Evolutionary conservation across 345 rosid genomes (phyloP).

Genomic region (Firmiana major): DNA sequence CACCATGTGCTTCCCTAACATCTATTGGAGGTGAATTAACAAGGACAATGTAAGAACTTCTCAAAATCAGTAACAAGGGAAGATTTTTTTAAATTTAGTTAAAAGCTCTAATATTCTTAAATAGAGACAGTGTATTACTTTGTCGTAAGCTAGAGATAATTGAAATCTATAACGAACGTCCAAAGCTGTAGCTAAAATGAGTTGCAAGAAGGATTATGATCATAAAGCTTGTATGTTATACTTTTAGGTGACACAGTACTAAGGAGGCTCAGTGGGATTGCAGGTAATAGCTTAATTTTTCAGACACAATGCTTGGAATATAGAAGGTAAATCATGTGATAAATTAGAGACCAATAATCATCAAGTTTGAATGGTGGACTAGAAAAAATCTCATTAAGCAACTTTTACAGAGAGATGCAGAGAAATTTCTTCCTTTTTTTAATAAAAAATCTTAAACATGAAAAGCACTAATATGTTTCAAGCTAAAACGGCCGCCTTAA

Average conservation of each 20-base stretch:
- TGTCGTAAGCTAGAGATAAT: neutral
- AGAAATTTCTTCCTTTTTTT: neutral
- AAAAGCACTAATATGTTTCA: neutral
- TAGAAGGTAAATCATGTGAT: neutral
- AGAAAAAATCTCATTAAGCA: neutral
- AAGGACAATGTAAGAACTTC: neutral
- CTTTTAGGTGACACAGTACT: neutral
- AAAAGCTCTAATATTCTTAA: neutral
- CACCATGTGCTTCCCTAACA: neutral
- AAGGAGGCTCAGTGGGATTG: neutral
- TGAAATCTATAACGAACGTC: neutral
- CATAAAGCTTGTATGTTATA: neutral
- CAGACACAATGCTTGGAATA: neutral
- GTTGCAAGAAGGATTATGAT: neutral
- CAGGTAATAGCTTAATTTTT: neutral
- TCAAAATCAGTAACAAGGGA: neutral
- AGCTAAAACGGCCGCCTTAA: neutral
- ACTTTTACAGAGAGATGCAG: neutral
- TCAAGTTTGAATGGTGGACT: neutral
- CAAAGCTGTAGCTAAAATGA: neutral
- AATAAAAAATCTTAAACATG: neutral
- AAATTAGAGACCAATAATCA: neutral
- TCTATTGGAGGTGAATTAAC: neutral
- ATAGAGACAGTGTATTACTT: neutral
- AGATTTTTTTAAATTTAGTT: neutral